These are phyloP conservation scores for Hericium alpestre DNA, from an alignment of 768 basidiomycete species.

Conservation along the genomic window DNA sequence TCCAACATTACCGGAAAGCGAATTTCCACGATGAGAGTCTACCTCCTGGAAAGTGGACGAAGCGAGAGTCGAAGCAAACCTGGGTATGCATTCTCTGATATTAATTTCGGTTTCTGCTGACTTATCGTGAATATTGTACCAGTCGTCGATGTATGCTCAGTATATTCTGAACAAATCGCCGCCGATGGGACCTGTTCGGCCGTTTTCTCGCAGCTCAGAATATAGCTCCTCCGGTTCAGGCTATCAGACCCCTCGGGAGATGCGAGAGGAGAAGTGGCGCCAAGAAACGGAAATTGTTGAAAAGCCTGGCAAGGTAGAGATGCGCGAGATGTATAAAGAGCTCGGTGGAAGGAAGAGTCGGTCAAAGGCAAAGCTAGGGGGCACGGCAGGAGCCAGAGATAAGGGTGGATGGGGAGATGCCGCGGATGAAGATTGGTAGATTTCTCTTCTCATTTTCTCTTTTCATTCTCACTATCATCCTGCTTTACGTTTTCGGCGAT, in stretches of 20 bases:
- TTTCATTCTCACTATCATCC: no score
- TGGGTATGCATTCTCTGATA: constrained; percentile 43
- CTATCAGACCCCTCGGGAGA: constrained; percentile 68
- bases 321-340: constrained; percentile 88
- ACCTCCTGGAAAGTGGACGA: constrained; percentile 83
- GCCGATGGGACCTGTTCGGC: constrained; percentile 25
- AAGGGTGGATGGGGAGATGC: constrained; percentile 62
- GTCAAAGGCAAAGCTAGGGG: constrained; percentile 63
- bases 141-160: constrained; percentile 5
- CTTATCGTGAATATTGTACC: no score
- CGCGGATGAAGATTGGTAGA: constrained; percentile 16
- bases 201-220: constrained; percentile 28
- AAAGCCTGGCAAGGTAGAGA: constrained; percentile 67
- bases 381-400: constrained; percentile 52
- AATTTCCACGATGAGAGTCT: constrained; percentile 74
- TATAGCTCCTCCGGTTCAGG: constrained; percentile 46
- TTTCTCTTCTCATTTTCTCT: no score
- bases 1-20: constrained; percentile 81
- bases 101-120: no score
- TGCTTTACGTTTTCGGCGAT: no score
- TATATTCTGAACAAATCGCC: constrained; percentile 23
- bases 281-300: constrained; percentile 38
- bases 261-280: constrained; percentile 70
- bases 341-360: constrained; percentile 75
- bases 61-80: constrained; percentile 86